Percentiles rank a stretch among this genome's conserved stretches.
Evolutionary conservation across 2,329 filamentous ascomycete genomes (phyloP).

Genomic region (Phyllosticta citrichinensis): DNA sequence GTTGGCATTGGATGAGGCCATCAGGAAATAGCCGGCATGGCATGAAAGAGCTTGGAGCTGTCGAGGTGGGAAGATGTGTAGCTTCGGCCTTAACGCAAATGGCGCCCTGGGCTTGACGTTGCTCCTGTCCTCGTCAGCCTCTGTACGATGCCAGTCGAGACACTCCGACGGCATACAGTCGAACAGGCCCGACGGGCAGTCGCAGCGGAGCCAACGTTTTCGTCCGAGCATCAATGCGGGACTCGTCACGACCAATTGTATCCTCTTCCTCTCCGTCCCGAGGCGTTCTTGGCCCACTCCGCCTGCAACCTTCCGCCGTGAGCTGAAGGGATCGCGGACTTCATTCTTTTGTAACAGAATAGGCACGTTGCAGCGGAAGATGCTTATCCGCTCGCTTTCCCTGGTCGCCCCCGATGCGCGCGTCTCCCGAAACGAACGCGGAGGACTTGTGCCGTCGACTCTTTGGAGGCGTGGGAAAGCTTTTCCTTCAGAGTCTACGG

Average conservation of each 20-base stretch:
- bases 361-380: neutral
- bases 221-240: neutral
- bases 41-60: neutral
- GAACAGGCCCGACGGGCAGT: neutral
- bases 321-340: neutral
- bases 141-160: neutral
- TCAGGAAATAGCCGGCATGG: neutral
- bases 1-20: neutral
- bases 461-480: neutral
- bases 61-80: neutral
- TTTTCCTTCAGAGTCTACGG: neutral
- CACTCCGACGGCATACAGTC: neutral
- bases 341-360: neutral
- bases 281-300: neutral
- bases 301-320: neutral
- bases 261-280: neutral
- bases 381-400: neutral
- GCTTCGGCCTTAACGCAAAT: neutral
- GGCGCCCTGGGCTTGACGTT: neutral
- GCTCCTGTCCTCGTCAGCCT: neutral
- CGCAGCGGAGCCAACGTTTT: neutral
- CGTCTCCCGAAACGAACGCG: neutral
- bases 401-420: neutral
- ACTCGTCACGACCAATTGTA: neutral
- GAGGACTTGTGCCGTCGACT: neutral